Percentiles rank a stretch among this genome's conserved stretches.
phyloP scores from a whole-genome alignment of 139 green algal species.

The Chlorella sorokiniana region DNA sequence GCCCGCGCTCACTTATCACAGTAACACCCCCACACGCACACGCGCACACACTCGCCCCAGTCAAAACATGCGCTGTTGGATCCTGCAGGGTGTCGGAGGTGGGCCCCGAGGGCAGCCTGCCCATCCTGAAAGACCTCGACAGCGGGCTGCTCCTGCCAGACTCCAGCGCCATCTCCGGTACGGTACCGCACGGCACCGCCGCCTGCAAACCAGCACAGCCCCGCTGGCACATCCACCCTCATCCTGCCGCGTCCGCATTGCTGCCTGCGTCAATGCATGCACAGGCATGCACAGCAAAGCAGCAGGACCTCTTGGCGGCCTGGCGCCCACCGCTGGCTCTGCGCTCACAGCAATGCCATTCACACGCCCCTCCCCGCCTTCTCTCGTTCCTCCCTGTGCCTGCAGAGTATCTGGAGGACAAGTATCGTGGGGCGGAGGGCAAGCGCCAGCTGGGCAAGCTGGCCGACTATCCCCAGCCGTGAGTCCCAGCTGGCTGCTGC shows the following conservation, averaged over 20 bases:
- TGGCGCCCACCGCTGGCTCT: background rate
- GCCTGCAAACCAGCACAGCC: background rate
- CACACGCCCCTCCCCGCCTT: background rate
- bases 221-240: too few species aligned
- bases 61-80: background rate
- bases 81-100: conserved; percentile 32
- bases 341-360: background rate
- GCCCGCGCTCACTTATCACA: too few species aligned
- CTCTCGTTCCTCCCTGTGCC: background rate
- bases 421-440: conserved; percentile 32
- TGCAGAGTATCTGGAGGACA: conserved; percentile 72
- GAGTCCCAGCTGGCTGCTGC: background rate
- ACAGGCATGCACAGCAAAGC: too few species aligned
- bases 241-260: too few species aligned
- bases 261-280: too few species aligned
- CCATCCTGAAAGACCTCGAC: conserved; percentile 68
- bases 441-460: conserved; percentile 19
- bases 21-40: too few species aligned
- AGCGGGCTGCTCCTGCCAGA: conserved; percentile 45
- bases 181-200: background rate
- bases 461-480: conserved; percentile 26
- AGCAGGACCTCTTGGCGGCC: background rate
- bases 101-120: conserved; percentile 75
- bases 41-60: too few species aligned
- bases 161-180: conserved; percentile 66